Evolutionary conservation across 306 rosid species (phyloP), one percentile per base, ranked within the genome.

Genomic region (Delonix regia): DNA sequence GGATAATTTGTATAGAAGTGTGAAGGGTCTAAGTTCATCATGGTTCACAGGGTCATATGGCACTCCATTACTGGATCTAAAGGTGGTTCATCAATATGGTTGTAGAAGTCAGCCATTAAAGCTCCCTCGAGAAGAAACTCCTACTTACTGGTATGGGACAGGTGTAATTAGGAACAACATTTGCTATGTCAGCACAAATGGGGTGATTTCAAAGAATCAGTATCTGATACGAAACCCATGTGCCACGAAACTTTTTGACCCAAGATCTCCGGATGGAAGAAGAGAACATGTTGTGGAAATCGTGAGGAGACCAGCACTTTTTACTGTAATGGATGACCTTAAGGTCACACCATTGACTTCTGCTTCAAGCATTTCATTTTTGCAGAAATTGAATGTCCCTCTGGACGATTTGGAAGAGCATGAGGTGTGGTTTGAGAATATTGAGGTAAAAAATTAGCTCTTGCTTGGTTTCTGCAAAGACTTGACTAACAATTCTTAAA

Each of bases 361-460:
- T 49, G 2, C 74, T 60, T 84, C 83, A 1, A 68, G 83, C 69
- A 69, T 85, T 78, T 81, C 72, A 3, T 73, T 81, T 19, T 42
- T 81, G 38, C 81, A 78, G 12, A 78, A 81, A 38, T 10, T 85
- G 62, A 69, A 78, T 62, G 49, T 62, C n/a, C 76, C 78, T 7
- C 51, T 85, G 36, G 83, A 85, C 39, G 88, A 78, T 69, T 61
- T 85, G 30, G 83, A 85, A 72, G 83, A 69, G 49, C 83, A 85
- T 36, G 47, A 25, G 41, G 77, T 78, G 55, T 44, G 61, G 21
- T 60, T 81, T 39, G 73, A 44, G 16, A 52, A 21, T 10, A 33
- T 2, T 13, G 69, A 81, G 79, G 81, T 81, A 85, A 69, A 21
- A 56, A 24, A 69, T 18, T 5, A 11, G 3, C 9, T 53, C 33